Evolutionary conservation across 305 asterid species (phyloP).

Genomic region (Fraxinus ornus): DNA sequence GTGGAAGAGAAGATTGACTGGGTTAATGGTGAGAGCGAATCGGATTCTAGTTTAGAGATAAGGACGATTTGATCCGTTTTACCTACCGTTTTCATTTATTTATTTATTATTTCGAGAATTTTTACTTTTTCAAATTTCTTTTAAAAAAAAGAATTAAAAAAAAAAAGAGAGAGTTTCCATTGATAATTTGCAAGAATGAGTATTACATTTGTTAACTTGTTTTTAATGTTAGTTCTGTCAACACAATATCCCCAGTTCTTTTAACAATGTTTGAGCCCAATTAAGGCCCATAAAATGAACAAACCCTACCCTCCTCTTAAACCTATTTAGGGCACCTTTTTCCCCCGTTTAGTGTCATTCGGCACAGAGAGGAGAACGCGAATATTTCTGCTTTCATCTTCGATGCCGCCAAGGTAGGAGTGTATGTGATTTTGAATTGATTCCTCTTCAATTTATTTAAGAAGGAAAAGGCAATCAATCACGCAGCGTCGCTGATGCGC

Average conservation of each 20-base stretch:
- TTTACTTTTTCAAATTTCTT: neutral
- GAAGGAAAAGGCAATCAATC: slow-evolving; percentile 9
- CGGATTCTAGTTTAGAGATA: neutral
- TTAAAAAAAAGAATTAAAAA: too few relatives aligned
- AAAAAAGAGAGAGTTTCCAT: too few relatives aligned
- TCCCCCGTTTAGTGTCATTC: neutral
- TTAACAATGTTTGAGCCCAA: neutral
- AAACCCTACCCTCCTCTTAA: neutral
- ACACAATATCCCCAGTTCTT: neutral
- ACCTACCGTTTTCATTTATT: neutral
- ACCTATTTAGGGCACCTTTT: neutral
- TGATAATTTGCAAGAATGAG: neutral
- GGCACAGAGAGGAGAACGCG: neutral
- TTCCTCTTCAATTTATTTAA: neutral
- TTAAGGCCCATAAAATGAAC: neutral
- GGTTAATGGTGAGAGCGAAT: neutral
- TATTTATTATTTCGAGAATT: neutral
- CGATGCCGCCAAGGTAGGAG: neutral
- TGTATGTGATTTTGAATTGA: neutral
- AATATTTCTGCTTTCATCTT: neutral
- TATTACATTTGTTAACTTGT: too few relatives aligned
- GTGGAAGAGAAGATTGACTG: neutral
- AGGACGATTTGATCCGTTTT: neutral
- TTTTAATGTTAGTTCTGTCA: neutral
- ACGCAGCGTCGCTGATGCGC: slow-evolving; percentile 17